A percentile compares a stretch with the other conserved stretches of the same genome.
Conservation (phyloP, 805 yeast species). For the Candida loeiensis region DNA sequence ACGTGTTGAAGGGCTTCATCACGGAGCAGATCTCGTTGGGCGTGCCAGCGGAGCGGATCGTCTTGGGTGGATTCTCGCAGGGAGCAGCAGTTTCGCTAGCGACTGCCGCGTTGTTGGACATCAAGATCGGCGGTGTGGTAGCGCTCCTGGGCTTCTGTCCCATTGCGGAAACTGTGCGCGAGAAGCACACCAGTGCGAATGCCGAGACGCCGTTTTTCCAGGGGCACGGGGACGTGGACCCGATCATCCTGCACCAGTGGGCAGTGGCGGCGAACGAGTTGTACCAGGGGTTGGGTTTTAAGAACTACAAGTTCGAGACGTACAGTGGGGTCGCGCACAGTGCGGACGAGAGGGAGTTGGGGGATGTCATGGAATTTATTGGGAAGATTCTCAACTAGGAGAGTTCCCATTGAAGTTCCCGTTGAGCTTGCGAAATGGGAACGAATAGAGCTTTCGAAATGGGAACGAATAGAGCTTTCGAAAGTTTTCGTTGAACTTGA, state of each 20-base stretch:
- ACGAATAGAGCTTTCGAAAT: no score
- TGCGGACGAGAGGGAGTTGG: slow-evolving; percentile 62
- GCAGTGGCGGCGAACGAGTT: slow-evolving; percentile 43
- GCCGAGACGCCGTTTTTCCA: slow-evolving; percentile 72
- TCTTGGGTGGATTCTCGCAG: slow-evolving; percentile 95
- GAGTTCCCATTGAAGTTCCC: no score
- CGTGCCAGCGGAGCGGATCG: slow-evolving; percentile 59
- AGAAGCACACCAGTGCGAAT: slow-evolving; percentile 37
- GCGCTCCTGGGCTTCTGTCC: slow-evolving; percentile 75
- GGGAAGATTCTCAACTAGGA: slow-evolving; percentile 18
- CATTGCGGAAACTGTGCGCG: slow-evolving; percentile 19
- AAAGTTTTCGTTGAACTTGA: no score
- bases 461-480: no score
- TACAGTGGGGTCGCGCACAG: slow-evolving; percentile 70
- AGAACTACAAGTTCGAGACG: slow-evolving; percentile 39
- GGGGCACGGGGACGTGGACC: slow-evolving; percentile 84
- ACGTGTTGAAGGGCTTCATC: slow-evolving; percentile 43
- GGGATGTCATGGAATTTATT: slow-evolving; percentile 42
- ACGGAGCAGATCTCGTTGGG: slow-evolving; percentile 47
- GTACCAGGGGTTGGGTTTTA: slow-evolving; percentile 46
- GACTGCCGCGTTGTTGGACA: slow-evolving; percentile 48
- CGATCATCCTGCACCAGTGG: slow-evolving; percentile 46
- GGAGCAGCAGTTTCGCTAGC: slow-evolving; percentile 83
- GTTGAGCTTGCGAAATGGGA: no score
- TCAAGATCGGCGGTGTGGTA: slow-evolving; percentile 74